Percentiles rank a stretch among this genome's conserved stretches.
Evolutionary conservation across 139 green algal species (phyloP).

Genomic region (Micractinium sp.): DNA sequence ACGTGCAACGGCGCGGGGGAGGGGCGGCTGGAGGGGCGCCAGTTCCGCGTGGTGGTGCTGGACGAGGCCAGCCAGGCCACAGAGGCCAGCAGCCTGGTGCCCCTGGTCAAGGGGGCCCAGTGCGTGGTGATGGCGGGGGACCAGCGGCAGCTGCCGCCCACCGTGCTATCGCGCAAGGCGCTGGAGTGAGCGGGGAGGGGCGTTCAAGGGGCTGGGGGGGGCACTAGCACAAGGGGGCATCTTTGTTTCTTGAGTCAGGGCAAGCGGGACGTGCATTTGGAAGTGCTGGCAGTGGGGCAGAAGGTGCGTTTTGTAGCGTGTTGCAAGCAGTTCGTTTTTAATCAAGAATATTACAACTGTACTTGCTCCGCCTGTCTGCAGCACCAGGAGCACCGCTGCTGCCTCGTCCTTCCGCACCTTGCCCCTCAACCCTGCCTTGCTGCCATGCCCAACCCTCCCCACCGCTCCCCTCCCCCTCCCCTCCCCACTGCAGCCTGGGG

Average conservation of each 20-base stretch:
- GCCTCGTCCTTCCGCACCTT: too few species aligned
- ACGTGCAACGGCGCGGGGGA: slow-evolving; percentile 75
- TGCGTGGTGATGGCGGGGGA: slow-evolving; percentile 93
- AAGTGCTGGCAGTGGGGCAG: too few species aligned
- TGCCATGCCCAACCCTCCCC: neutral
- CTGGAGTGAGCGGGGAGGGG: slow-evolving; percentile 18
- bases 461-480: neutral
- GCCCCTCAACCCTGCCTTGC: neutral
- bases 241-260: neutral
- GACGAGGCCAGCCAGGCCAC: slow-evolving; percentile 96
- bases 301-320: too few species aligned
- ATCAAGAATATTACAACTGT: too few species aligned
- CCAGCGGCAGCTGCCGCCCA: slow-evolving; percentile 42
- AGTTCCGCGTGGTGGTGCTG: slow-evolving; percentile 87
- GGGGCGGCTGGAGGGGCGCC: slow-evolving; percentile 23
- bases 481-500: slow-evolving; percentile 20
- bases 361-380: too few species aligned
- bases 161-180: slow-evolving; percentile 7
- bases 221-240: neutral
- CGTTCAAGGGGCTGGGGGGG: neutral
- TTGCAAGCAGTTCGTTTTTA: too few species aligned
- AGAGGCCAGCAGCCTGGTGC: slow-evolving; percentile 83
- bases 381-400: too few species aligned
- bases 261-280: neutral
- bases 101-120: slow-evolving; percentile 79